Percentiles rank a stretch among this genome's conserved stretches.
These are phyloP conservation scores for Neofusicoccum umdonicola DNA, from an alignment of 2,329 filamentous ascomycete genomes.

Conservation along the genomic window DNA sequence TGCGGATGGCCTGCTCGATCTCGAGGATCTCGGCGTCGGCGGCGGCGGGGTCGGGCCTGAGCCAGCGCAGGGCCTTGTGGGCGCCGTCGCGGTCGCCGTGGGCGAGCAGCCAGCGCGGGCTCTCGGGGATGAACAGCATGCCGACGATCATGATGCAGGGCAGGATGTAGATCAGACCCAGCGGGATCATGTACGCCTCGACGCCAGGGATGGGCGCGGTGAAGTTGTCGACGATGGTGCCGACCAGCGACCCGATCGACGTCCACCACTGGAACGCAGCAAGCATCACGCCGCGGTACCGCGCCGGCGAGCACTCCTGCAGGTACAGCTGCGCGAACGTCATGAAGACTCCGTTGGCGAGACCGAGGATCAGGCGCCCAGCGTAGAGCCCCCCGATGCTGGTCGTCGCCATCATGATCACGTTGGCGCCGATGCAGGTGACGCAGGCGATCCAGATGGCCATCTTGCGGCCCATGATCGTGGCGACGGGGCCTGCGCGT, in stretches of 20 bases:
- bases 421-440: conserved; percentile 46
- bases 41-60: conserved; percentile 25
- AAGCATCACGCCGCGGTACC: conserved; percentile 51
- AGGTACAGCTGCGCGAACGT: conserved; percentile 54
- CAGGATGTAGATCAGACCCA: conserved; percentile 55
- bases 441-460: conserved; percentile 50
- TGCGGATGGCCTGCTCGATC: conserved; percentile 29
- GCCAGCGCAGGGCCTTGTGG: conserved; percentile 27
- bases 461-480: conserved; percentile 40
- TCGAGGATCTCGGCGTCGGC: conserved; percentile 27
- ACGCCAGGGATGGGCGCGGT: conserved; percentile 26
- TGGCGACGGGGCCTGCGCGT: conserved; percentile 22
- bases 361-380: conserved; percentile 55
- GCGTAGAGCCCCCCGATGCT: conserved; percentile 54
- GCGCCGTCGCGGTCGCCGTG: conserved; percentile 25
- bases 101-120: conserved; percentile 46
- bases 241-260: conserved; percentile 44
- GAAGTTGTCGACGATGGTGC: conserved; percentile 53
- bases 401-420: conserved; percentile 57
- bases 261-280: conserved; percentile 51
- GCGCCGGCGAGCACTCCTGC: conserved; percentile 52
- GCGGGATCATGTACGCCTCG: conserved; percentile 45
- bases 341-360: conserved; percentile 54
- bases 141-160: conserved; percentile 47
- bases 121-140: conserved; percentile 34